phyloP scores from a whole-genome alignment of 169 alveolate genomes.

The Cryptosporidium sp. region DNA sequence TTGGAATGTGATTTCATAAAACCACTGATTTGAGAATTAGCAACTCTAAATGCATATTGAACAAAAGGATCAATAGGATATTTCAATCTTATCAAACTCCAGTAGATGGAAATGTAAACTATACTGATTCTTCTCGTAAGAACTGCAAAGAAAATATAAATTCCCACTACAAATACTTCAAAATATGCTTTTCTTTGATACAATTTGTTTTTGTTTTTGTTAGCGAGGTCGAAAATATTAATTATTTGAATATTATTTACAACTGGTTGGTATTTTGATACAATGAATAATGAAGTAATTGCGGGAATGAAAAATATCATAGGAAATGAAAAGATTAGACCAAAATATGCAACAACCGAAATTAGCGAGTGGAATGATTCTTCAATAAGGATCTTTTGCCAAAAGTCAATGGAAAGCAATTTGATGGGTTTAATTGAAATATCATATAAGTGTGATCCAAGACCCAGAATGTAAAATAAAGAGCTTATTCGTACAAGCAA shows the following conservation, averaged over 20 bases:
- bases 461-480: constrained; percentile 17
- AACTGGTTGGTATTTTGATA: constrained; percentile 18
- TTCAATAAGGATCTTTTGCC: constrained; percentile 49
- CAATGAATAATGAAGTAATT: constrained; percentile 37
- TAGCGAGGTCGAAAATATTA: not conserved
- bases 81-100: constrained; percentile 50
- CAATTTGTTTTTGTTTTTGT: constrained; percentile 17
- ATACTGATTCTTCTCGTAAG: constrained; percentile 60
- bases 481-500: constrained; percentile 10
- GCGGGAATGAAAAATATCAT: constrained; percentile 49
- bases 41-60: constrained; percentile 53
- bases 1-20: constrained; percentile 25
- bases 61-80: constrained; percentile 62
- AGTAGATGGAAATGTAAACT: constrained; percentile 32
- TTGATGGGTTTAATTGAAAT: constrained; percentile 50
- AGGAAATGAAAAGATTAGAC: constrained; percentile 28
- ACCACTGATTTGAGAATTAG: not conserved
- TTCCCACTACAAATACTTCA: constrained; percentile 55
- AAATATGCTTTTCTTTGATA: constrained; percentile 62
- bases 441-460: constrained; percentile 49
- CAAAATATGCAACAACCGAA: constrained; percentile 39
- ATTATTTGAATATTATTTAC: not conserved
- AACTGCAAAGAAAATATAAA: constrained; percentile 15
- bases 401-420: constrained; percentile 35
- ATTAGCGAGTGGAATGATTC: constrained; percentile 57